These are phyloP conservation scores for Eucalyptus virginea DNA, from an alignment of 345 rosid species.

Conservation along the genomic window DNA sequence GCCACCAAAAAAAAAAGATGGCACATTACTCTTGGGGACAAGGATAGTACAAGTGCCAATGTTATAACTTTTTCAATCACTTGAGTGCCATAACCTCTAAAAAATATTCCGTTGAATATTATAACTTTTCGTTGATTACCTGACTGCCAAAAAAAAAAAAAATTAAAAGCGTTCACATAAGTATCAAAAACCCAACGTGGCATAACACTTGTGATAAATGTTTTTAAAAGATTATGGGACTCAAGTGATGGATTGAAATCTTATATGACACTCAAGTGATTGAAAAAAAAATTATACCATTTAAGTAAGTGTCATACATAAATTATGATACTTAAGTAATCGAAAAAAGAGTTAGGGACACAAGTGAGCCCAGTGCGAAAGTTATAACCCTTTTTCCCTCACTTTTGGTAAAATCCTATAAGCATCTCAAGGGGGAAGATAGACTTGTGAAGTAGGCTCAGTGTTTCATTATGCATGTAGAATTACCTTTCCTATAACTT, in stretches of 20 bases:
- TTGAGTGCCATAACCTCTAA: too few species aligned
- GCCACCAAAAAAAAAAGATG: not conserved
- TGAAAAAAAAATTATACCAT: too few species aligned
- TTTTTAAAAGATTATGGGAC: too few species aligned
- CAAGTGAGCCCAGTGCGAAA: accelerated
- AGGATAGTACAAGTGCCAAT: not conserved
- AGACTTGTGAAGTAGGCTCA: not conserved
- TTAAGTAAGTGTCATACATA: too few species aligned
- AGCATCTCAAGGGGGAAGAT: not conserved
- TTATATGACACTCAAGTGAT: too few species aligned
- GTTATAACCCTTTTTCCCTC: too few species aligned
- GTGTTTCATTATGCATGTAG: not conserved
- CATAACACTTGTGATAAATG: not conserved
- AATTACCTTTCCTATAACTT: not conserved
- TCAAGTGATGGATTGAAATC: not conserved
- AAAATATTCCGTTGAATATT: accelerated
- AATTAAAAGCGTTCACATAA: too few species aligned
- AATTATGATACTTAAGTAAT: too few species aligned
- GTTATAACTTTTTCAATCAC: too few species aligned
- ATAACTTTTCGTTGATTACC: too few species aligned
- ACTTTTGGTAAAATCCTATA: not conserved
- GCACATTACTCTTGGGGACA: not conserved
- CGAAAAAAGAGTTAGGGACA: not conserved
- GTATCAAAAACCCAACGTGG: not conserved
- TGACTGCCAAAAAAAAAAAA: not conserved